Percentiles rank a stretch among this genome's conserved stretches.
phyloP scores from a whole-genome alignment of 2,329 filamentous ascomycete species.

The Magnaporthiopsis poae region DNA sequence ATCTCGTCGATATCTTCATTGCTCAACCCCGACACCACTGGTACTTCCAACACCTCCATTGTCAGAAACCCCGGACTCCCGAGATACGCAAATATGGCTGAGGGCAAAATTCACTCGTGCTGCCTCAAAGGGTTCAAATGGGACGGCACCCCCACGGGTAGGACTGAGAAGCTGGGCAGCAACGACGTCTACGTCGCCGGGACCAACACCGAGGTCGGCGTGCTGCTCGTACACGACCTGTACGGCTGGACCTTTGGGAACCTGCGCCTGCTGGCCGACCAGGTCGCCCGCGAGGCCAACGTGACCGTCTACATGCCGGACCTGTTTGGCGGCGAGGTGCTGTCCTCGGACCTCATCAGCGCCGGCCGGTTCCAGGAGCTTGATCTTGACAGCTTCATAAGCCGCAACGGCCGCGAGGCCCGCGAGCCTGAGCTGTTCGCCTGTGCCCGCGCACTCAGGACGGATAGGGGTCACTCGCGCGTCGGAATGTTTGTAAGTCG shows the following conservation, averaged over 20 bases:
- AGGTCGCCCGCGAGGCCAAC: slow-evolving; percentile 32
- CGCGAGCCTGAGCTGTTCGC: slow-evolving; percentile 30
- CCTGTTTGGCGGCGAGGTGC: slow-evolving; percentile 30
- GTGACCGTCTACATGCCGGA: slow-evolving; percentile 40
- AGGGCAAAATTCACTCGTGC: slow-evolving; percentile 6
- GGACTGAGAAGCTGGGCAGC: slow-evolving; percentile 28
- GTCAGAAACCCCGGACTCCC: no score
- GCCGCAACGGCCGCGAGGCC: slow-evolving; percentile 24
- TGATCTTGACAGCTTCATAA: slow-evolving; percentile 27
- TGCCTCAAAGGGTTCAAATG: slow-evolving; percentile 31
- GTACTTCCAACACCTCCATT: no score
- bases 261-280: slow-evolving; percentile 37
- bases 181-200: slow-evolving; percentile 33
- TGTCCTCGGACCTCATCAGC: slow-evolving; percentile 18
- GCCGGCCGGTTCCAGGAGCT: slow-evolving; percentile 22
- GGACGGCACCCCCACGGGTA: slow-evolving; percentile 27
- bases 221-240: slow-evolving; percentile 40
- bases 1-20: no score
- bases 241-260: slow-evolving; percentile 42
- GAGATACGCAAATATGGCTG: neutral
- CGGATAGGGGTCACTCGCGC: slow-evolving; percentile 20
- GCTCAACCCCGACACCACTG: no score
- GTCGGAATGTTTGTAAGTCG: slow-evolving; percentile 29
- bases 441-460: slow-evolving; percentile 26
- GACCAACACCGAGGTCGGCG: slow-evolving; percentile 27